Conservation (phyloP, 2,329 filamentous ascomycete species). For the Alternaria hordeiaustralica region DNA sequence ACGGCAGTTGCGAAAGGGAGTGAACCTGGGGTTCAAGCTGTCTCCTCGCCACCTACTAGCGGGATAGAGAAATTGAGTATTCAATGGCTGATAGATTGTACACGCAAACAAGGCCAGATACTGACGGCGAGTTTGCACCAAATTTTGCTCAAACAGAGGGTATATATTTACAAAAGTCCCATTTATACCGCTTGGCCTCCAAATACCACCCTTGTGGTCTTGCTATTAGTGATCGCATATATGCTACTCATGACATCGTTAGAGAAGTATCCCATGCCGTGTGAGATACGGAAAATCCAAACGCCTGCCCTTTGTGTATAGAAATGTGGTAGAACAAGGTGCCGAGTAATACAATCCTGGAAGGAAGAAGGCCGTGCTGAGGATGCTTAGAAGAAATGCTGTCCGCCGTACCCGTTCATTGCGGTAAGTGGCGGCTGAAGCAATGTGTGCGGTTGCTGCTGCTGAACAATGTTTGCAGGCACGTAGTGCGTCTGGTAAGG, state of each 20-base stretch:
- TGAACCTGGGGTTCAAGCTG: neutral
- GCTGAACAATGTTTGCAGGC: slow-evolving; percentile 65
- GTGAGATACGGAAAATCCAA: neutral
- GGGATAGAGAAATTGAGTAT: neutral
- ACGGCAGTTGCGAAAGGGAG: neutral
- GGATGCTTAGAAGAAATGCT: slow-evolving; percentile 25
- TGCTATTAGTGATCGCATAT: slow-evolving; percentile 4
- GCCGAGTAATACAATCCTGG: slow-evolving; percentile 1
- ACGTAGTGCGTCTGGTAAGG: slow-evolving; percentile 84
- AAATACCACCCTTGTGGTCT: neutral
- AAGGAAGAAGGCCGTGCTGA: neutral
- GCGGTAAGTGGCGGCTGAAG: slow-evolving; percentile 27
- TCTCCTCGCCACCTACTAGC: neutral
- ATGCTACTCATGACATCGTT: slow-evolving; percentile 16
- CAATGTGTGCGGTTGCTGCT: slow-evolving; percentile 29
- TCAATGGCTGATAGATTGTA: neutral
- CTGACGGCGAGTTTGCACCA: neutral
- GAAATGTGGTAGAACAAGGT: neutral
- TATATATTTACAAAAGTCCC: slow-evolving; percentile 8
- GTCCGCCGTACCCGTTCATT: slow-evolving; percentile 28
- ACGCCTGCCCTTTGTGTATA: slow-evolving; percentile 1
- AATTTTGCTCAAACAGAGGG: slow-evolving; percentile 1
- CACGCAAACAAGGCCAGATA: neutral
- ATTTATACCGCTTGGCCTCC: neutral
- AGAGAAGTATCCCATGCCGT: neutral